Conservation (phyloP, 1,284 basidiomycete species). For the Vanrija humicola region DNA sequence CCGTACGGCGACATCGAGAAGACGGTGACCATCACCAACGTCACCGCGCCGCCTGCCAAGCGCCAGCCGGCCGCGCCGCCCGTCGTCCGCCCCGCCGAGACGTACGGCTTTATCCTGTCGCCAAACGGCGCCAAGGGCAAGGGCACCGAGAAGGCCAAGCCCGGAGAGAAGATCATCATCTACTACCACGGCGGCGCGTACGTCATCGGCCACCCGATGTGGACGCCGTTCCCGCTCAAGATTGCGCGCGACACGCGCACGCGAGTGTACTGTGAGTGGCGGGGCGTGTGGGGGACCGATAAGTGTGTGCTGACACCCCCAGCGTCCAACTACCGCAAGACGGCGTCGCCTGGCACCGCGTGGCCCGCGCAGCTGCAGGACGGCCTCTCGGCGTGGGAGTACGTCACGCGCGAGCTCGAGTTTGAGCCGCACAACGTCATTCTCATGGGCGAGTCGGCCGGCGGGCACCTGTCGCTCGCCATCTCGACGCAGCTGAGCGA, state of each 20-base stretch:
- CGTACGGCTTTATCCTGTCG: constrained; percentile 13
- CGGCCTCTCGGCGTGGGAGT: neutral
- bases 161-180: constrained; percentile 21
- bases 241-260: too few relatives aligned
- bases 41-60: too few relatives aligned
- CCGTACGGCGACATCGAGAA: too few relatives aligned
- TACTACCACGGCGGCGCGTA: constrained; percentile 27
- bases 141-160: constrained; percentile 7
- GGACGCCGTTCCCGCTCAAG: neutral
- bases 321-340: constrained; percentile 1
- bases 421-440: neutral
- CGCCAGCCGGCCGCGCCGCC: neutral
- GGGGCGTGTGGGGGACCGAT: too few relatives aligned
- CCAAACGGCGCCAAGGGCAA: constrained; percentile 6
- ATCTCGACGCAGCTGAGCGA: neutral
- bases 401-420: neutral
- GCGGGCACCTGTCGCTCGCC: neutral
- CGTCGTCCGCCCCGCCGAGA: neutral
- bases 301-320: neutral
- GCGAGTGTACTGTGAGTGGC: too few relatives aligned
- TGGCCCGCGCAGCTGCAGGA: neutral
- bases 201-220: neutral
- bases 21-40: too few relatives aligned
- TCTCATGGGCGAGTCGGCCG: neutral
- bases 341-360: neutral